phyloP scores from a whole-genome alignment of 1,284 basidiomycete species.

The Microbotryomycetes sp. region DNA sequence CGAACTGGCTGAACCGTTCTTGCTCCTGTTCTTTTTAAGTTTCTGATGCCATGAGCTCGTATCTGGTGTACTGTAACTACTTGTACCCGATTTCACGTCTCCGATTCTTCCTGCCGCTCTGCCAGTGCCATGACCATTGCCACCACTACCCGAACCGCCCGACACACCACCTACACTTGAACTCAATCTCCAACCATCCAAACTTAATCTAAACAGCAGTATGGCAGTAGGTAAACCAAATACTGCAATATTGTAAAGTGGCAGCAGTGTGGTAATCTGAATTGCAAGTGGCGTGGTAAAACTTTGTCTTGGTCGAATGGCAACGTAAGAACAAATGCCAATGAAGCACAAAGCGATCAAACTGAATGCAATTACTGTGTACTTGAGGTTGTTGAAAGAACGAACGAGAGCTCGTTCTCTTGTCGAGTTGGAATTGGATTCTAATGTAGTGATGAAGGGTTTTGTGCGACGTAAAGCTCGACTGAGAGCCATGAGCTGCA shows the following conservation, averaged over 20 bases:
- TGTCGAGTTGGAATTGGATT: not conserved
- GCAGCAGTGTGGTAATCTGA: not conserved
- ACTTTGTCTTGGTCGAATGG: not conserved
- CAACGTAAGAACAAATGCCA: not conserved
- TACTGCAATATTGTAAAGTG: conserved; percentile 11
- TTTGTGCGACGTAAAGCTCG: not conserved
- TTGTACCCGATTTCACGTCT: not conserved
- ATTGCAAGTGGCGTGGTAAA: not conserved
- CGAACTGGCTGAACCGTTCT: not conserved
- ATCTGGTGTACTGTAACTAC: not conserved
- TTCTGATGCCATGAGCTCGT: not conserved
- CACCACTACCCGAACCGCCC: not conserved
- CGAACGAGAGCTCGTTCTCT: not conserved
- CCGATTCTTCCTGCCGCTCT: no score
- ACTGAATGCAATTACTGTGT: conserved; percentile 7
- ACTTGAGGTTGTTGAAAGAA: conserved; percentile 1
- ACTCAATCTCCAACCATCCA: conserved; percentile 1
- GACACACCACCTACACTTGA: not conserved
- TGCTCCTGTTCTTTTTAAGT: not conserved
- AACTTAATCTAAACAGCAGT: conserved; percentile 11
- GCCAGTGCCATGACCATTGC: no score
- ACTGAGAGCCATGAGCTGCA: conserved; percentile 4
- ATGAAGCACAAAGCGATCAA: not conserved
- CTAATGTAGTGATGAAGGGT: not conserved
- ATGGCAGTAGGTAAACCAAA: conserved; percentile 11